These are phyloP conservation scores for Sedum album DNA, from an alignment of 164 flowering plant genomes.

Conservation along the genomic window DNA sequence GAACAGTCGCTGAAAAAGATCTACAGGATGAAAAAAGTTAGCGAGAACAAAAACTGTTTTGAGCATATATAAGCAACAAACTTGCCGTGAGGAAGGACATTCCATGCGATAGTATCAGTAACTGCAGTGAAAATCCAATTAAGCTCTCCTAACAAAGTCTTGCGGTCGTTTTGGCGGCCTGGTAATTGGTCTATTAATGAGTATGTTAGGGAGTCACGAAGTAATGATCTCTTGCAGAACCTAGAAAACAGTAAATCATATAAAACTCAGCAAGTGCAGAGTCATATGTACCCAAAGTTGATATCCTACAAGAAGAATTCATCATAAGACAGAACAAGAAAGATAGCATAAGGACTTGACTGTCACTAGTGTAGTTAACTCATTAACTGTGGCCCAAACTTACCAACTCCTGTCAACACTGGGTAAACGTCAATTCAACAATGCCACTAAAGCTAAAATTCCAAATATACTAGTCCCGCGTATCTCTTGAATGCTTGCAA, in stretches of 20 bases:
- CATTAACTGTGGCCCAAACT: not conserved
- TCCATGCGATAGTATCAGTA: slow-evolving; percentile 99
- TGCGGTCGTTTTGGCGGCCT: slow-evolving; percentile 94
- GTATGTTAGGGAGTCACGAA: slow-evolving; percentile 58
- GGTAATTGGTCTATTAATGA: slow-evolving; percentile 85
- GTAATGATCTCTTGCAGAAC: slow-evolving; percentile 81
- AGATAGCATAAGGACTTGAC: not conserved
- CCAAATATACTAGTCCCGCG: not conserved
- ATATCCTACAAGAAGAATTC: not conserved
- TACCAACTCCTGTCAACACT: not conserved
- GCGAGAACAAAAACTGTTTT: not conserved
- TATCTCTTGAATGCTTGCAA: not conserved
- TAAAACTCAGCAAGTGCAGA: not conserved
- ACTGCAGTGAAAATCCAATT: slow-evolving; percentile 99
- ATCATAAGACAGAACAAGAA: not conserved
- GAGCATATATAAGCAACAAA: not conserved
- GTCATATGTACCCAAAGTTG: not conserved
- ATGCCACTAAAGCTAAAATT: not conserved
- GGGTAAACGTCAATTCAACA: not conserved
- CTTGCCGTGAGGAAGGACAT: slow-evolving; percentile 97
- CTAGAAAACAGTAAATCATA: slow-evolving; percentile 23
- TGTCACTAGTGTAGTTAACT: not conserved
- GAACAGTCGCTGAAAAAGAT: slow-evolving; percentile 88
- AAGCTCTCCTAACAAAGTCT: slow-evolving; percentile 89
- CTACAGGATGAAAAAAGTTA: slow-evolving; percentile 34